Evolutionary conservation across 768 basidiomycete species (phyloP), one percentile per base, ranked within the genome.

Genomic region (Suillus spraguei): DNA sequence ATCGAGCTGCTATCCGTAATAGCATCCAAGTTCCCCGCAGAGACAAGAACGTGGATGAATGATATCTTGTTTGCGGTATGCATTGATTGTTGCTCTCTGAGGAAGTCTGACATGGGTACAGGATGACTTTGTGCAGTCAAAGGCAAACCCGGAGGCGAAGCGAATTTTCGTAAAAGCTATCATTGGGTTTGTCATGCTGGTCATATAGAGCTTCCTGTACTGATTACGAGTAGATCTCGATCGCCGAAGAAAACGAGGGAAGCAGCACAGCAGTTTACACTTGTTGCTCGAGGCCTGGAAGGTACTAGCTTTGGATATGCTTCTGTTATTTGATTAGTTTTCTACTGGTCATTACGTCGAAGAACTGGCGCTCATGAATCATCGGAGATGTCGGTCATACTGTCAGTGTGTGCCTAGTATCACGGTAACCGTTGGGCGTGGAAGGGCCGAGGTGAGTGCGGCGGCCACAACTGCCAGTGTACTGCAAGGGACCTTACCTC

Each of bases 271-370:
- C 92, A 96, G 65, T 95, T 97, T 74, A 89, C 90, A 1, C 81
- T 97, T 0, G 84, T 97, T 22, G 90, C 93, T 13, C 78, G 94
- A 70, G 94, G 94, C 3, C 74, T 95, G 62, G 92, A 93, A 67
- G 92, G 90, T 9, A 90, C 93, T 10, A 88, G 85, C 64, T 96
- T 95, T 74, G 94, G 94, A 9, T 94, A 91, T 73, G 87, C 92
- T 2, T 87, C 88, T 5, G 79, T 87, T 60, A 85, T 86, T 83
- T 86, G 65, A 74, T n/a, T n/a, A n/a, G n/a, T n/a, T 33, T 59
- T 11, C 58, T 59, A 44, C 58, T 59, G 42, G 58, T 39, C 22
- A 54, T 36, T n/a, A n/a, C 33, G n/a, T 54, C n/a, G 53, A 55
- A 55, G 42, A n/a, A 22, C 33, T 14, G 35, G 41, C 10, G 13